Base-by-base conservation (phyloP, 129 eudicot species). In the Chrysanthemum makinoi region DNA sequence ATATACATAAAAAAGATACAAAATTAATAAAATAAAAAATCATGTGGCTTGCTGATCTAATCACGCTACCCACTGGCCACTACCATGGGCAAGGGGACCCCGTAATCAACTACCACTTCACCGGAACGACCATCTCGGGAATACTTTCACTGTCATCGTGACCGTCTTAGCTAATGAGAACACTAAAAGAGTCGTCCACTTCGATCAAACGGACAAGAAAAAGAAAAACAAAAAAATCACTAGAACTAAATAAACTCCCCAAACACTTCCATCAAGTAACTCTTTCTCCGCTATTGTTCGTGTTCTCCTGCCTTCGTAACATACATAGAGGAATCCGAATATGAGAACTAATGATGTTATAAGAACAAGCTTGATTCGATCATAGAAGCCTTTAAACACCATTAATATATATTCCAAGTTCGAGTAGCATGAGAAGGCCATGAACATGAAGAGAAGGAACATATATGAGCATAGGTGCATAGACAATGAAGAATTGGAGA, bases 371-470 rank as follows among this genome's bases (percentile, higher is more conserved):
- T 66, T 75, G 35, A 66, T 75, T 66, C 26, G 66, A 43, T 43
- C 11, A 66, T 20, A 57, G 15, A 66, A 66, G 13, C n/a, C 59
- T 44, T 28, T 50, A 75, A 75, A n/a, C 24, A 46, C 66, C 64
- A 20, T 12, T 20, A 13, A 46, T 46, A 66, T 47, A n/a, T 62
- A 22, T 3, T 46, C 61, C 0, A 54, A 33, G 47, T 75, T 75
- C 30, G 79, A 75, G 73, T 75, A 75, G 58, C 57, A 66, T 44
- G 79, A 66, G 26, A 66, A 59, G 49, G 73, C 67, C 39, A 75
- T 75, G 73, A 75, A 66, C 56, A 75, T 75, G 51, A 66, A 75
- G 61, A 74, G 62, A 33, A 74, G 65, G 3, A 64, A 65, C 26
- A 75, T 60, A 47, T 56, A 56, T 55, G 79, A 75, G 28, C 44